Percentiles rank a stretch among this genome's conserved stretches.
phyloP scores from a whole-genome alignment of 78 protist genomes.

The Emiliania huxleyi region DNA sequence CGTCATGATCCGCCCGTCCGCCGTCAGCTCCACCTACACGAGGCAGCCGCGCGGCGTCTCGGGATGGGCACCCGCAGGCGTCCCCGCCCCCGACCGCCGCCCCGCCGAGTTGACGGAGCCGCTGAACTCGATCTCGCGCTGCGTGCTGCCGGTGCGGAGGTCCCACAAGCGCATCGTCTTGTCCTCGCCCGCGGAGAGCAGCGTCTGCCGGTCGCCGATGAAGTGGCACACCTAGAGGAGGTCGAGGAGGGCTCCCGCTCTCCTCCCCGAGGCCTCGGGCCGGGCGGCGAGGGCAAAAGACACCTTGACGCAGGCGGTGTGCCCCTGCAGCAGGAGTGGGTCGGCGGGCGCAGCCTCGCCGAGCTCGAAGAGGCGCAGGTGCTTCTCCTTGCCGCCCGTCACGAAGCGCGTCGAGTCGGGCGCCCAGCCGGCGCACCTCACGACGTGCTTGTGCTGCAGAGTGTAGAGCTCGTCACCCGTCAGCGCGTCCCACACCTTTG shows the following conservation, averaged over 20 bases:
- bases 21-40: constrained; percentile 58
- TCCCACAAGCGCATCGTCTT: constrained; percentile 56
- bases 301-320: neutral
- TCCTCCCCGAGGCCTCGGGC: too few relatives aligned
- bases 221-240: neutral
- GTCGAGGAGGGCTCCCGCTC: too few relatives aligned
- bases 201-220: neutral
- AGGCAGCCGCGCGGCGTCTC: too few relatives aligned
- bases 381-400: constrained; percentile 72
- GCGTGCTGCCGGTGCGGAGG: constrained; percentile 30
- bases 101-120: constrained; percentile 38
- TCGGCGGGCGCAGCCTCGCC: neutral
- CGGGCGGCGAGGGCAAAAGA: too few relatives aligned
- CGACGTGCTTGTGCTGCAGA: constrained; percentile 69
- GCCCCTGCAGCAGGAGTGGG: neutral
- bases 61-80: too few relatives aligned
- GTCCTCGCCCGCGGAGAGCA: constrained; percentile 66
- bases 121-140: constrained; percentile 24
- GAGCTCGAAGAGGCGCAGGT: constrained; percentile 62
- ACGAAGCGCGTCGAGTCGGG: constrained; percentile 41
- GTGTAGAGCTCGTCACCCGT: constrained; percentile 66
- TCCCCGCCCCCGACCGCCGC: too few relatives aligned
- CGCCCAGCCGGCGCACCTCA: constrained; percentile 64
- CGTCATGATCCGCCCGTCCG: constrained; percentile 29
- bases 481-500: constrained; percentile 81